Evolutionary conservation across 805 yeast genomes (phyloP), one percentile per base, ranked within the genome.

Genomic region (Metschnikowia lachancei): DNA sequence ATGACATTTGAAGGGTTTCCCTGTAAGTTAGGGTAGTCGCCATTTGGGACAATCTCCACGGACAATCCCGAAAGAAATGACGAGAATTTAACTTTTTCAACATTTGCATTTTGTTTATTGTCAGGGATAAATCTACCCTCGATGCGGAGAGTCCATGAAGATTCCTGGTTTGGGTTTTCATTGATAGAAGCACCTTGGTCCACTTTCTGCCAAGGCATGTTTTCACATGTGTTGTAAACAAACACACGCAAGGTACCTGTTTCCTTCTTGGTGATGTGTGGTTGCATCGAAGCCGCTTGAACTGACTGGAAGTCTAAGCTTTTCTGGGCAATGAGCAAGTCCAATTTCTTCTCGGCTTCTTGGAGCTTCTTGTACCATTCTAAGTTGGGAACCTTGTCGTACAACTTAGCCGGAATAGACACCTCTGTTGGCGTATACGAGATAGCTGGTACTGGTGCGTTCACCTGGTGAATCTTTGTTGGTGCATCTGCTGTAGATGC

Each of bases 301-400:
- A 67, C 66, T 52, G 91, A 95, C 62, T 88, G 95, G 47, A 90
- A 74, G 58, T 92, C 98, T 45, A 87, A 77, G 51, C 88, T 78
- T 63, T 92, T 92, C 49, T 95, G 80, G 37, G 91, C 82, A 32
- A 88, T 81, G 53, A 87, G 76, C 46, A 92, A 78, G 64, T 94
- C 98, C 38, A 92, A 67, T 52, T 81, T 77, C 50, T 81, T 78
- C 64, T 94, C 99, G n/a, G 91, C 88, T 8, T 85, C 89, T 53
- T 78, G 77, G 38, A 92, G 72, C 44, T 81, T 76, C 58, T 85
- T 79, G 65, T 87, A 87, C 47, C 82, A 70, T 16, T 76, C 80
- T n/a, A 88, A 82, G 58, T 88, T 87, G 6, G 92, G 89, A 7
- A 87, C 61, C 45, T 66, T 64, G 35, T 62, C 63, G 54, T 70